Evolutionary conservation across 2,329 filamentous ascomycete genomes (phyloP).

Genomic region (Phialemonium atrogriseum): DNA sequence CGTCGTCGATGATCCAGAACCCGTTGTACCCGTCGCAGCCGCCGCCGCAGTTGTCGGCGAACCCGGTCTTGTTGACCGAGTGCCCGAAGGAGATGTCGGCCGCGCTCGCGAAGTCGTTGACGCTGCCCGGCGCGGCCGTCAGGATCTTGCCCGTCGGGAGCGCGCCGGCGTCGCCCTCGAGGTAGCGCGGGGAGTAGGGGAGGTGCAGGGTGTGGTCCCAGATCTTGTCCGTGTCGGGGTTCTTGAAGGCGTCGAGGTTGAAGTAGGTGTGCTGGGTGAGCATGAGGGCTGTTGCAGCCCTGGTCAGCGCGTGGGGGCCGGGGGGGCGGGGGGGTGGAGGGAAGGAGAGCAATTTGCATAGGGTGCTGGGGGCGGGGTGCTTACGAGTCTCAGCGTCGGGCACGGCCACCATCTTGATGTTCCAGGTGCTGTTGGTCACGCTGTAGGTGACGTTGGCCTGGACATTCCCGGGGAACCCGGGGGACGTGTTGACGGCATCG

Average conservation of each 20-base stretch:
- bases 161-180: conserved; percentile 45
- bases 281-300: conserved; percentile 45
- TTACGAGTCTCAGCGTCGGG: conserved; percentile 36
- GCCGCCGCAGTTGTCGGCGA: conserved; percentile 54
- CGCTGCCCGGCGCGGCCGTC: conserved; percentile 42
- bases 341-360: conserved; percentile 11
- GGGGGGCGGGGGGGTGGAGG: no score
- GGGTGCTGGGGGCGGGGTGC: conserved; percentile 10
- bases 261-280: conserved; percentile 60
- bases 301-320: no score
- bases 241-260: conserved; percentile 58
- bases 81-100: conserved; percentile 53
- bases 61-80: conserved; percentile 44
- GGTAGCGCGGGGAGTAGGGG: conserved; percentile 51
- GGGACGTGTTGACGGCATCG: conserved; percentile 47
- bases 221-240: conserved; percentile 44
- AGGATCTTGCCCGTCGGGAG: conserved; percentile 56
- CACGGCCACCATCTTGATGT: conserved; percentile 51
- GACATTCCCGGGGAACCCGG: conserved; percentile 55
- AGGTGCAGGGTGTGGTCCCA: conserved; percentile 56
- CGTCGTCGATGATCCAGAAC: conserved; percentile 37
- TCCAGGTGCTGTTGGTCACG: conserved; percentile 46
- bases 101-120: conserved; percentile 59
- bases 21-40: conserved; percentile 69
- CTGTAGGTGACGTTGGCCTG: conserved; percentile 55